phyloP scores from a whole-genome alignment of 257 asterid genomes.

The Plectranthus barbatus region DNA sequence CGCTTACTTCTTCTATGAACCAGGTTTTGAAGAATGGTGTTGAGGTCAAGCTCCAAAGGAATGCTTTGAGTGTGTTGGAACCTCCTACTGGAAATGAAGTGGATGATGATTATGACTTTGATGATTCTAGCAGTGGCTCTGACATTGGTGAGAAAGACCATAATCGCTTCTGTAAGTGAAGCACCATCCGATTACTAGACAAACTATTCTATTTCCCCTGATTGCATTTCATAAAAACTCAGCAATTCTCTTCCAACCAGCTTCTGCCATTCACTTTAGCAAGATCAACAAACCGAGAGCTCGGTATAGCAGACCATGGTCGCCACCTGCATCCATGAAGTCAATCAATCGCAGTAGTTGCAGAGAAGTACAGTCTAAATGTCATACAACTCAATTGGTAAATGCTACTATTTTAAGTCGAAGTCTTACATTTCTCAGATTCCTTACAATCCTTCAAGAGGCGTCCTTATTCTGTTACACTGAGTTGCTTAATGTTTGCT shows the following conservation, averaged over 20 bases:
- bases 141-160: conserved; percentile 53
- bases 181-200: background rate
- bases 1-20: background rate
- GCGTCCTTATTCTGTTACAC: background rate
- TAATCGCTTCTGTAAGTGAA: conserved; percentile 45
- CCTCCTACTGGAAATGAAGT: conserved; percentile 88
- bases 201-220: background rate
- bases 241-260: conserved; percentile 32
- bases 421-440: too few species aligned
- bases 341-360: conserved; percentile 40
- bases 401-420: background rate
- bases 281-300: conserved; percentile 64
- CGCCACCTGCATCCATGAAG: conserved; percentile 50
- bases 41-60: conserved; percentile 88
- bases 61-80: conserved; percentile 85
- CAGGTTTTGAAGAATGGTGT: conserved; percentile 91
- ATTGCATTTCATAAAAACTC: background rate
- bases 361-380: conserved; percentile 51
- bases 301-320: conserved; percentile 70
- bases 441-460: background rate
- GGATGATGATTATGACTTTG: conserved; percentile 60
- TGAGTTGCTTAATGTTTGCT: background rate
- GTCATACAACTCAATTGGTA: conserved; percentile 44
- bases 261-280: conserved; percentile 58
- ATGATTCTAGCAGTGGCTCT: conserved; percentile 67